phyloP scores from a whole-genome alignment of 176 grass and related monocot genomes.

The Neostapfia colusana region DNA sequence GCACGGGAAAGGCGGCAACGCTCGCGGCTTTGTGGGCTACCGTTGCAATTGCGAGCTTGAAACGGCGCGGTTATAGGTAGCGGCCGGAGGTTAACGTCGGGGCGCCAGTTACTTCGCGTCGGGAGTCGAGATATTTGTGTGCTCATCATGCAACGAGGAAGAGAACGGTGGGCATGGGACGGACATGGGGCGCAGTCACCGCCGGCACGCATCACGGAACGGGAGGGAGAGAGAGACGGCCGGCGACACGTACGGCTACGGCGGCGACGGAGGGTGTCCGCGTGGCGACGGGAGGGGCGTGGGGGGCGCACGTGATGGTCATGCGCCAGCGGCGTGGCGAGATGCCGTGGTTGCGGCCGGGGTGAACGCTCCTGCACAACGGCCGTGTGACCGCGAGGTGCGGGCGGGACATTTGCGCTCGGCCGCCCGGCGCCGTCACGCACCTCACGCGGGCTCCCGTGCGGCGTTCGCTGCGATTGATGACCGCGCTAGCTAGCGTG shows the following conservation, averaged over 20 bases:
- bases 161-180: too few species aligned
- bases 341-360: background rate
- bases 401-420: background rate
- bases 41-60: background rate
- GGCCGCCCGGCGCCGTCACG: background rate
- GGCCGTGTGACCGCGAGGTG: slow-evolving; percentile 6
- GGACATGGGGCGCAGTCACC: background rate
- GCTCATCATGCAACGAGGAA: background rate
- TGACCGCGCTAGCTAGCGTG: background rate
- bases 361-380: background rate
- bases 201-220: slow-evolving; percentile 24
- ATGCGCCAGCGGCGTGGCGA: background rate
- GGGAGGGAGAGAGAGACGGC: background rate
- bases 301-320: slow-evolving; percentile 42
- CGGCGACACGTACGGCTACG: slow-evolving; percentile 17
- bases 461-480: too few species aligned
- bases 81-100: background rate
- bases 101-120: background rate
- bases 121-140: background rate
- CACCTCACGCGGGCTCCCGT: background rate
- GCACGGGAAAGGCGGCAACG: background rate
- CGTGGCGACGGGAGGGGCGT: slow-evolving; percentile 13
- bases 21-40: background rate
- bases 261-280: background rate
- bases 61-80: background rate